Evolutionary conservation across 202 grass and related monocot genomes (phyloP).

Genomic region (Elaeis oleifera): DNA sequence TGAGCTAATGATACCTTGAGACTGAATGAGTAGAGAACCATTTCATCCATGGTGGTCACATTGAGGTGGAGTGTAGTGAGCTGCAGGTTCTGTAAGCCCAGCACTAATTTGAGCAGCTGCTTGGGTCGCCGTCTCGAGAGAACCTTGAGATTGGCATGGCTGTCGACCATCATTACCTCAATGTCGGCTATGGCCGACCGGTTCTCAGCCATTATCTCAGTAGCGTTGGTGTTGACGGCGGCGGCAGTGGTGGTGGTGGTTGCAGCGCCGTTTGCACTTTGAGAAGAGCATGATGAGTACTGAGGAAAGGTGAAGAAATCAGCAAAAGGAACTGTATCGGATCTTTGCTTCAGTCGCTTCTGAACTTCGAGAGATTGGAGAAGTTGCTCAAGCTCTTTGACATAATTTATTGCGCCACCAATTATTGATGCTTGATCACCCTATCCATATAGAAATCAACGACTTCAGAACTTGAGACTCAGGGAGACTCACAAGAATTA

Average conservation of each 20-base stretch:
- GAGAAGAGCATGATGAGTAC: constrained; percentile 30
- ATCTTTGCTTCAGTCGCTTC: constrained; percentile 4
- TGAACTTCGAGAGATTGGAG: constrained; percentile 55
- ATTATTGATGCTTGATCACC: constrained; percentile 89
- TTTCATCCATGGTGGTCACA: constrained; percentile 33
- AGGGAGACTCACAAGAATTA: too few relatives aligned
- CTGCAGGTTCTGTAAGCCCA: constrained; percentile 25
- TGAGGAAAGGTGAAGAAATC: constrained; percentile 74
- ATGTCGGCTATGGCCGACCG: constrained; percentile 35
- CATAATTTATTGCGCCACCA: constrained; percentile 83
- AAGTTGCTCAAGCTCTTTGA: constrained; percentile 85
- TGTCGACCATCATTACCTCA: constrained; percentile 45
- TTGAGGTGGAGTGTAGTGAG: constrained; percentile 65
- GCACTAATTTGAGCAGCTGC: constrained; percentile 30
- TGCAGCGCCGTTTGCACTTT: too few relatives aligned
- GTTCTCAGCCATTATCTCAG: neutral
- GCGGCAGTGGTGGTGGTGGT: neutral
- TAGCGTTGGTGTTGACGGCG: neutral
- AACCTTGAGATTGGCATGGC: constrained; percentile 58
- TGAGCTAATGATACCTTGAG: constrained; percentile 49
- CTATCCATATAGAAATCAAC: constrained; percentile 23
- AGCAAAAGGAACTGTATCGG: constrained; percentile 27
- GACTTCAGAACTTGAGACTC: neutral
- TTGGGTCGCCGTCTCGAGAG: constrained; percentile 34
- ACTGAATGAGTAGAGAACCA: constrained; percentile 55